phyloP scores from a whole-genome alignment of 2,329 filamentous ascomycete species.

The Penicillium decumbens region DNA sequence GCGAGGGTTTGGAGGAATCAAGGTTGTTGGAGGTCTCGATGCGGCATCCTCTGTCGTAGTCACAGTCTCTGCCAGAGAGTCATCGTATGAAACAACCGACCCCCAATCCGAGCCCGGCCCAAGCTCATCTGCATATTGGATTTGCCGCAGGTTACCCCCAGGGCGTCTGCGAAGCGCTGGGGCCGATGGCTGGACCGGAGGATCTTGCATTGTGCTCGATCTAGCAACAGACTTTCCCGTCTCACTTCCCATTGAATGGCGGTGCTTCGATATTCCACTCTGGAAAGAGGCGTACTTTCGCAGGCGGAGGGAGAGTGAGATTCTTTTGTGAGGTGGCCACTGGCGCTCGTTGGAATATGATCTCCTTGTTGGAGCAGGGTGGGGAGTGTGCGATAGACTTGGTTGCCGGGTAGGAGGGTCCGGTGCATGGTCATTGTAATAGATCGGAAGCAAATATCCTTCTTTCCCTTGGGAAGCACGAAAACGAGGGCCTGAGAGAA shows the following conservation, averaged over 20 bases:
- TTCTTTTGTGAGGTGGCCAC: constrained; percentile 23
- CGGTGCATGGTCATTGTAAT: constrained; percentile 23
- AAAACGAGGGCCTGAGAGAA: constrained; percentile 12
- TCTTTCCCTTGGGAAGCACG: constrained; percentile 22
- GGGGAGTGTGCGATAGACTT: constrained; percentile 15
- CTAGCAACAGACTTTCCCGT: constrained; percentile 14
- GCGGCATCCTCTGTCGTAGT: constrained; percentile 12
- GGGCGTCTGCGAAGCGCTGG: constrained; percentile 66
- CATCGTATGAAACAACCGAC: constrained; percentile 36
- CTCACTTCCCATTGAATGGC: constrained; percentile 26
- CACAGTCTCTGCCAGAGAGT: constrained; percentile 24
- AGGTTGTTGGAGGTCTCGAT: constrained; percentile 26
- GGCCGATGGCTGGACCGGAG: constrained; percentile 24
- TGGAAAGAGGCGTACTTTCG: constrained; percentile 46
- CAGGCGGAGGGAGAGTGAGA: constrained; percentile 34
- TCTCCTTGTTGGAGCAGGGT: constrained; percentile 19
- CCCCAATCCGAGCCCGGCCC: constrained; percentile 41
- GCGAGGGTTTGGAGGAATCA: constrained; percentile 32
- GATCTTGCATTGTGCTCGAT: constrained; percentile 16
- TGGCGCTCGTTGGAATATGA: constrained; percentile 29
- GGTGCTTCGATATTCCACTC: constrained; percentile 37
- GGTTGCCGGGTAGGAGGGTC: constrained; percentile 11
- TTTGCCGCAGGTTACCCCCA: constrained; percentile 69
- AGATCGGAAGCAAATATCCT: constrained; percentile 28
- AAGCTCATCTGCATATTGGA: constrained; percentile 60